Percentiles rank a stretch among this genome's conserved stretches.
Conservation (phyloP, 2,329 filamentous ascomycete genomes). For the Verticillium nubilum region DNA sequence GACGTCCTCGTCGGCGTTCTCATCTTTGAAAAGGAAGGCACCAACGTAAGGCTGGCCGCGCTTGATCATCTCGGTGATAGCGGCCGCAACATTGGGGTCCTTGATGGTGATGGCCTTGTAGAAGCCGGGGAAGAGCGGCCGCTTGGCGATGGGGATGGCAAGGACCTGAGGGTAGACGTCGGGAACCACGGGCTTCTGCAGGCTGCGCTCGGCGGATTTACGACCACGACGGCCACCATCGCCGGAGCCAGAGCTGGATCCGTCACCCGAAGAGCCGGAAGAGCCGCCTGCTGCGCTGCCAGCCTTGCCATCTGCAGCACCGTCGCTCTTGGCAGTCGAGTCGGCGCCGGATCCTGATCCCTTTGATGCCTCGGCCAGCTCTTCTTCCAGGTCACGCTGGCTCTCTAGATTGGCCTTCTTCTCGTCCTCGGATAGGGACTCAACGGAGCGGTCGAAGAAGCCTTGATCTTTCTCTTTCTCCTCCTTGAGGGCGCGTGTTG, state of each 20-base stretch:
- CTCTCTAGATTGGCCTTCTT: conserved; percentile 45
- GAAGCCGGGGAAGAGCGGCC: conserved; percentile 93
- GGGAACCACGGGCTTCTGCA: conserved; percentile 84
- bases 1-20: conserved; percentile 86
- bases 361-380: conserved; percentile 36
- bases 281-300: conserved; percentile 33
- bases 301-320: conserved; percentile 47
- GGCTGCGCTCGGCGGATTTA: conserved; percentile 65
- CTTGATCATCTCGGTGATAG: conserved; percentile 95
- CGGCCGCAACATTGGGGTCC: conserved; percentile 83
- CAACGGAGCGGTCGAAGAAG: conserved; percentile 45
- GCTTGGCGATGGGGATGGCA: conserved; percentile 90
- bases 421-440: conserved; percentile 48
- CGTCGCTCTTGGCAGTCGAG: conserved; percentile 40
- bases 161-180: conserved; percentile 97
- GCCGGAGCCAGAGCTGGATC: conserved; percentile 32
- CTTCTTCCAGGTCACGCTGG: conserved; percentile 36
- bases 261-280: conserved; percentile 47
- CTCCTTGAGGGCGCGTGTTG: conserved; percentile 23
- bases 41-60: conserved; percentile 95
- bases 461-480: conserved; percentile 34
- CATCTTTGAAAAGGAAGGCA: conserved; percentile 95
- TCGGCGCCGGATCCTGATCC: conserved; percentile 28
- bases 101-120: conserved; percentile 98
- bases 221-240: conserved; percentile 67